Evolutionary conservation across 2,329 filamentous ascomycete species (phyloP).

Genomic region (Polychaeton citri): DNA sequence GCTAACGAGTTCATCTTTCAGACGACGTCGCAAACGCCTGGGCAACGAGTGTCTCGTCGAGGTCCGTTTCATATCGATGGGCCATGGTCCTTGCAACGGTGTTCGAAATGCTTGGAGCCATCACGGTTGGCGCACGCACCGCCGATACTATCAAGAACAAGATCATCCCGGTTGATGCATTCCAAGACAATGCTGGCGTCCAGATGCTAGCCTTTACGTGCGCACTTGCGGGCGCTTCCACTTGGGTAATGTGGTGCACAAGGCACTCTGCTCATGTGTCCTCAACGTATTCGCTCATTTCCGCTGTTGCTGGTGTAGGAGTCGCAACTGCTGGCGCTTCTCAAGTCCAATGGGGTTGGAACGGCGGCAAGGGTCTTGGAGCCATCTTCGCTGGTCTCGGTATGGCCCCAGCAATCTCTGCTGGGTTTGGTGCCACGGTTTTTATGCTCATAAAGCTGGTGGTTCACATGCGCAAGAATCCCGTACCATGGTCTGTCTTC

Average conservation of each 20-base stretch:
- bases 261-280: constrained; percentile 44
- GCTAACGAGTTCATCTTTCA: constrained; percentile 1
- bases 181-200: constrained; percentile 32
- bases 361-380: constrained; percentile 29
- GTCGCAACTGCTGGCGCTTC: constrained; percentile 39
- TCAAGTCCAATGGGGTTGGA: constrained; percentile 30
- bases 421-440: constrained; percentile 34
- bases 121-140: constrained; percentile 40
- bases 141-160: constrained; percentile 50
- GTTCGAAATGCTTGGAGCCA: constrained; percentile 41
- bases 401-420: constrained; percentile 37
- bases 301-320: constrained; percentile 46
- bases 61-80: constrained; percentile 39
- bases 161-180: constrained; percentile 39
- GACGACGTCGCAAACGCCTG: constrained; percentile 44
- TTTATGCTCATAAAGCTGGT: constrained; percentile 37
- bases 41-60: constrained; percentile 39
- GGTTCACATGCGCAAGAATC: constrained; percentile 36
- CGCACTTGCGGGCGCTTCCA: constrained; percentile 31
- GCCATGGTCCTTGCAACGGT: constrained; percentile 34
- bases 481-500: constrained; percentile 36
- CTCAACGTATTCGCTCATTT: constrained; percentile 49
- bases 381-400: constrained; percentile 31
- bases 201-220: constrained; percentile 33
- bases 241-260: constrained; percentile 46